Evolutionary conservation across 768 basidiomycete genomes (phyloP).

Genomic region (Suillus variegatus): DNA sequence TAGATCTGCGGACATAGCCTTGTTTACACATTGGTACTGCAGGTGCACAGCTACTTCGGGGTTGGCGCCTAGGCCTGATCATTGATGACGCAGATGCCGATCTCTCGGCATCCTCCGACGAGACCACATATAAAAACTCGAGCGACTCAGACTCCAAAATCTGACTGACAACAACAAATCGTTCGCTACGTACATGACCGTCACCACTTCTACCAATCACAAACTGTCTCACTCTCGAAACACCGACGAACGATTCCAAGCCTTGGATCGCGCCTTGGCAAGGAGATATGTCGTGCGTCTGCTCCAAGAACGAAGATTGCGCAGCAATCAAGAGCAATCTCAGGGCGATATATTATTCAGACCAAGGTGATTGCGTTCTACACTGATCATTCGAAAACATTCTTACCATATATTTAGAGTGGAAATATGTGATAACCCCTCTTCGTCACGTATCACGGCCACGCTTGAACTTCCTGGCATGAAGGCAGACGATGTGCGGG

Average conservation of each 20-base stretch:
- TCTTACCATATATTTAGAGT: conserved; percentile 31
- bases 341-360: conserved; percentile 33
- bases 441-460: conserved; percentile 33
- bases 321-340: conserved; percentile 22
- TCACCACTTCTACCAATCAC: conserved; percentile 17
- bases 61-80: too few species aligned
- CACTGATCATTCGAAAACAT: not conserved
- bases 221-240: conserved; percentile 27
- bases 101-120: not conserved
- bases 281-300: conserved; percentile 29
- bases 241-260: conserved; percentile 30
- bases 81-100: not conserved
- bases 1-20: too few species aligned
- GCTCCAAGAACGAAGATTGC: conserved; percentile 20
- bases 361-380: conserved; percentile 25
- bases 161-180: not conserved
- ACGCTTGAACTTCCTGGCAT: conserved; percentile 43
- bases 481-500: conserved; percentile 34
- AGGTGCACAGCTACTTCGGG: too few species aligned
- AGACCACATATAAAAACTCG: not conserved
- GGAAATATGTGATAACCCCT: conserved; percentile 41
- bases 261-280: conserved; percentile 32
- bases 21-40: too few species aligned
- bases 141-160: not conserved
- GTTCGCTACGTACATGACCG: conserved; percentile 23